Percentiles rank a stretch among this genome's conserved stretches.
Evolutionary conservation across 164 flowering plant species (phyloP).

Genomic region (Platanus orientalis): DNA sequence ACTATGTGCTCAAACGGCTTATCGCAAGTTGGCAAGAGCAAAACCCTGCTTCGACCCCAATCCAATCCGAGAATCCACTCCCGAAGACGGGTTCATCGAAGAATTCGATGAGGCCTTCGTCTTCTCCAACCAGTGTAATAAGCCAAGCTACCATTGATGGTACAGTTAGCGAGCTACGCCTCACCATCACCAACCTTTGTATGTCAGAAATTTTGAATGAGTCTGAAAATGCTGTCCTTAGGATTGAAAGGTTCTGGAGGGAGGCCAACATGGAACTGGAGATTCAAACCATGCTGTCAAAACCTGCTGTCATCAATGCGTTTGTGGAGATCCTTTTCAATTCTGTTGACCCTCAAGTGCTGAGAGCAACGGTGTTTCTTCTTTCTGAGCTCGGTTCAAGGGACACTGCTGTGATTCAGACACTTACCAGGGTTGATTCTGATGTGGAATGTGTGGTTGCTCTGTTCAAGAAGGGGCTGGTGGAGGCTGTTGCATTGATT

Average conservation of each 20-base stretch:
- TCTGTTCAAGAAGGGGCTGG: slow-evolving; percentile 64
- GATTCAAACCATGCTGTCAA: slow-evolving; percentile 43
- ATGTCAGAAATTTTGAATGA: slow-evolving; percentile 53
- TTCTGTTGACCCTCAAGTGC: slow-evolving; percentile 51
- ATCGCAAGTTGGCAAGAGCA: slow-evolving; percentile 76
- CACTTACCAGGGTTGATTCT: slow-evolving; percentile 63
- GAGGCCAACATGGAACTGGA: slow-evolving; percentile 39
- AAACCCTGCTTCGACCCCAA: slow-evolving; percentile 26
- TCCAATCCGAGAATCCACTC: slow-evolving; percentile 18
- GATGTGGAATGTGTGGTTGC: slow-evolving; percentile 61
- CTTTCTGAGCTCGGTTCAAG: slow-evolving; percentile 66
- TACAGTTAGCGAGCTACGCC: slow-evolving; percentile 38
- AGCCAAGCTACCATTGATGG: slow-evolving; percentile 51
- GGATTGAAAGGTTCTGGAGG: slow-evolving; percentile 50
- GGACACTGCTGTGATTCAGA: slow-evolving; percentile 52
- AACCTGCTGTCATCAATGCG: slow-evolving; percentile 63
- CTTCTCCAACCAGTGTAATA: slow-evolving; percentile 64
- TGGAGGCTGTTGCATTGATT: slow-evolving; percentile 69
- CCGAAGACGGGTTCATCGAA: slow-evolving; percentile 12
- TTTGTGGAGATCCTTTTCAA: slow-evolving; percentile 73
- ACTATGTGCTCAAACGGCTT: slow-evolving; percentile 73
- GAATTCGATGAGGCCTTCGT: slow-evolving; percentile 29
- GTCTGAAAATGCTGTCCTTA: slow-evolving; percentile 61
- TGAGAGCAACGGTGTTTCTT: slow-evolving; percentile 52
- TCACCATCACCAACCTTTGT: slow-evolving; percentile 52